phyloP scores from a whole-genome alignment of 129 eudicot species.

The Saposhnikovia divaricata region DNA sequence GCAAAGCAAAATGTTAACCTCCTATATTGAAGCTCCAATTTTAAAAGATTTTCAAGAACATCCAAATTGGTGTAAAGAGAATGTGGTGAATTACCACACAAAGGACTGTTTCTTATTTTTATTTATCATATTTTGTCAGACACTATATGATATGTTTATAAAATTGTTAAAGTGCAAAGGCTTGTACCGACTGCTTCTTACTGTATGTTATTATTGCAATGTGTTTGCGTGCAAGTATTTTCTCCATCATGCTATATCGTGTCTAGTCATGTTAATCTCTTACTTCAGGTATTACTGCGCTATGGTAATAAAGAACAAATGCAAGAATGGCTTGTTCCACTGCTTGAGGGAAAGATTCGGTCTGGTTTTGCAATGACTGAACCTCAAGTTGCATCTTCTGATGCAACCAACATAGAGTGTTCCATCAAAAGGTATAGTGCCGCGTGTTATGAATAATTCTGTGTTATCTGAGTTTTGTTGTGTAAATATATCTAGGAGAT shows the following conservation, averaged over 20 bases:
- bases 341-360: constrained; percentile 87
- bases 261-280: background rate
- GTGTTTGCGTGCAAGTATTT: background rate
- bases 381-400: constrained; percentile 97
- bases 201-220: background rate
- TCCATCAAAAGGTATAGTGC: constrained; percentile 61
- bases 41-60: background rate
- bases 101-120: background rate
- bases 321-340: constrained; percentile 84
- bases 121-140: background rate
- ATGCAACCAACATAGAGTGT: constrained; percentile 94
- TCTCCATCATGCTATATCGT: background rate
- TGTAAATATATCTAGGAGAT: background rate
- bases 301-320: constrained; percentile 90
- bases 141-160: background rate
- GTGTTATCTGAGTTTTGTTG: background rate
- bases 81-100: background rate
- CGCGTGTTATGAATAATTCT: background rate
- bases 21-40: background rate
- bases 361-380: constrained; percentile 99
- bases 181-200: background rate
- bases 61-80: background rate
- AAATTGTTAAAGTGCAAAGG: background rate
- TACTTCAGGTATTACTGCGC: constrained; percentile 69
- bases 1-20: background rate